Evolutionary conservation across 192 early-diverging fungal species (phyloP).

Genomic region (Umbelopsis ramanniana): DNA sequence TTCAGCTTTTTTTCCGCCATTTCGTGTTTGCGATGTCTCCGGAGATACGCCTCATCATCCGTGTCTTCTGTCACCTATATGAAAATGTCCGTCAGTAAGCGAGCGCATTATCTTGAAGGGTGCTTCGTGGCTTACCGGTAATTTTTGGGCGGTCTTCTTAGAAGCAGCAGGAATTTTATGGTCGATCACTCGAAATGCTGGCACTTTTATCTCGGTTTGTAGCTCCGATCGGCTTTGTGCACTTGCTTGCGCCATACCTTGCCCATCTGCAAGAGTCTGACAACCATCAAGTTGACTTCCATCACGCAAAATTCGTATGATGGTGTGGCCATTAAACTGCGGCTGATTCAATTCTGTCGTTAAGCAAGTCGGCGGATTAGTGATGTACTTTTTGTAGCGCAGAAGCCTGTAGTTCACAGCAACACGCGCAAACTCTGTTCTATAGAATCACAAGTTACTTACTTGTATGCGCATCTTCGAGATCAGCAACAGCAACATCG

Average conservation of each 20-base stretch:
- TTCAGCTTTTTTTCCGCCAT: conserved; percentile 60
- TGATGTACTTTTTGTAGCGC: no score
- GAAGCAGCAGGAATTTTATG: conserved; percentile 8
- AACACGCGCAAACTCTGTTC: neutral
- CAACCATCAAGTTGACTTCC: neutral
- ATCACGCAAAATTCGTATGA: neutral
- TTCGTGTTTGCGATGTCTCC: conserved; percentile 57
- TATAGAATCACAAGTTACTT: neutral
- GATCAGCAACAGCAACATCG: conserved; percentile 14
- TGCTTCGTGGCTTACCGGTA: neutral
- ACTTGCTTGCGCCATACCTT: no score
- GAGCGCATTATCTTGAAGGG: no score
- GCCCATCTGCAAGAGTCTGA: neutral
- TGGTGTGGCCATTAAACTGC: neutral
- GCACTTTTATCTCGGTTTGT: conserved; percentile 13
- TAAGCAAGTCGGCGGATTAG: no score
- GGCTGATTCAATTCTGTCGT: neutral
- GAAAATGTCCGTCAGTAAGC: no score
- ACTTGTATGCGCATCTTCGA: conserved; percentile 15
- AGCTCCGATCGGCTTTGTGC: neutral
- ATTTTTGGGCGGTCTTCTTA: neutral
- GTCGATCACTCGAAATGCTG: neutral
- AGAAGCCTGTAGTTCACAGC: no score
- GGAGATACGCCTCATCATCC: conserved; percentile 40
- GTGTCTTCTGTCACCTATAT: neutral